Base-by-base conservation (phyloP, 2,329 filamentous ascomycete species). In the Neophaeococcomyces mojaviensis region DNA sequence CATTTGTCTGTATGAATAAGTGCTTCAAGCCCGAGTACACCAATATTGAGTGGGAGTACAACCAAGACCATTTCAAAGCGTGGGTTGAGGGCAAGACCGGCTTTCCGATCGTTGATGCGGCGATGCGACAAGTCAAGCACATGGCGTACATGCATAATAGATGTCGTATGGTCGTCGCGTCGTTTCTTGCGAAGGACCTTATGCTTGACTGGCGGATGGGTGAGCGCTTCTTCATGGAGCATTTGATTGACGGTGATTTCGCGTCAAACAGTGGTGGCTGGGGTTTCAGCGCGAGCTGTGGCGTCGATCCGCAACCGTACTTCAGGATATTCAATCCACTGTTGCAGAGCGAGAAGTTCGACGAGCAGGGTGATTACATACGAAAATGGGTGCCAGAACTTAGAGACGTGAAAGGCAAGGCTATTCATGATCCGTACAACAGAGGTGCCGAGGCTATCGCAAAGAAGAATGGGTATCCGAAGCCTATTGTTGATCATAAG, bases 241-340 rank as follows among this genome's bases (percentile, higher is more conserved):
- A 84, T 52, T 70, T 88, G 6, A 76, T 89, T 47, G 86, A 90
- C 57, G 84, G 85, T 13, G 86, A 89, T 60, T 87, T 89, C 59
- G 83, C 84, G 0, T 83, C 78, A 48, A 90, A 90, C 62, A 88
- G 86, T 51, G 79, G 80, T 7, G 80, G 80, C 0, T 84, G 80
- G 79, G 81, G 79, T 0, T 82, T 82, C 54, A 65, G 73, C 19
- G 80, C 82, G 3, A 78, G 74, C 15, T 82, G 81, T 0, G 84
- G 86, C 1, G 85, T 88, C 5, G 87, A 94, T 62, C 85, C 87
- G 1, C 86, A 94, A 64, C 88, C 88, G 0, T 95, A 94, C 61
- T 95, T 95, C 53, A 76, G 88, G 5, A 85, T 95, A 42, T 95
- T 95, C 66, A 95, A 94, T 58, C 88, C 88, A 0, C 62, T 88